A percentile compares a stretch with the other conserved stretches of the same genome.
phyloP scores from a whole-genome alignment of 208 protist species.

The Wallacemonas sp. region DNA sequence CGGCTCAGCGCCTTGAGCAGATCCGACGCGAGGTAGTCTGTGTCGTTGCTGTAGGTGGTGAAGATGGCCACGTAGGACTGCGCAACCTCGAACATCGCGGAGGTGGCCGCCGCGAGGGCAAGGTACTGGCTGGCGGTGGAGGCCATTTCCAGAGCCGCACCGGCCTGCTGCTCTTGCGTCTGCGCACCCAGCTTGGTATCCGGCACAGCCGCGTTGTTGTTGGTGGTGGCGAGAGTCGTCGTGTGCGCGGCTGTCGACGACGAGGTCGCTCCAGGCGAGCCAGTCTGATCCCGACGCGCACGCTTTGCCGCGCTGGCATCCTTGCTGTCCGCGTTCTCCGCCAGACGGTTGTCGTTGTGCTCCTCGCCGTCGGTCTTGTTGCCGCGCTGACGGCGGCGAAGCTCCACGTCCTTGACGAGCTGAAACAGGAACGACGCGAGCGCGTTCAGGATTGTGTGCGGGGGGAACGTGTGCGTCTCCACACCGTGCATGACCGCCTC shows the following conservation, averaged over 20 bases:
- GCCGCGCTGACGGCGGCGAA: neutral
- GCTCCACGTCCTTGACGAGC: conserved; percentile 41
- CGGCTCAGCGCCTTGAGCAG: conserved; percentile 58
- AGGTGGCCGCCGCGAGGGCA: conserved; percentile 53
- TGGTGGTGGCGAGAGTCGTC: neutral
- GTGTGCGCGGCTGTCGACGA: neutral
- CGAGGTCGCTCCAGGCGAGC: no score
- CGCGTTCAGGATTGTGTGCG: conserved; percentile 53
- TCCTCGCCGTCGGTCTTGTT: neutral
- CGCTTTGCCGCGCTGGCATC: conserved; percentile 1
- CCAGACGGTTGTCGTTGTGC: neutral
- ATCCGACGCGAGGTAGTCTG: conserved; percentile 72
- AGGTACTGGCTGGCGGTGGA: conserved; percentile 27
- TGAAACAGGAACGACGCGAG: conserved; percentile 60
- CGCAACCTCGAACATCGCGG: conserved; percentile 59
- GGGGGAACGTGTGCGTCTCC: conserved; percentile 27
- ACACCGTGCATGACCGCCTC: conserved; percentile 52
- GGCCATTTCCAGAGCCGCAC: neutral
- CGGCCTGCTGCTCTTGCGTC: neutral
- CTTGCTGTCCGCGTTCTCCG: neutral
- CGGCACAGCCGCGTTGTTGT: neutral
- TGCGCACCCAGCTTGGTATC: conserved; percentile 9
- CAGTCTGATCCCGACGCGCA: neutral
- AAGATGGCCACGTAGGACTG: conserved; percentile 65
- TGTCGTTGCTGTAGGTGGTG: conserved; percentile 72